Evolutionary conservation across 306 rosid species (phyloP), one percentile per base, ranked within the genome.

Genomic region (Lagenaria siceraria): DNA sequence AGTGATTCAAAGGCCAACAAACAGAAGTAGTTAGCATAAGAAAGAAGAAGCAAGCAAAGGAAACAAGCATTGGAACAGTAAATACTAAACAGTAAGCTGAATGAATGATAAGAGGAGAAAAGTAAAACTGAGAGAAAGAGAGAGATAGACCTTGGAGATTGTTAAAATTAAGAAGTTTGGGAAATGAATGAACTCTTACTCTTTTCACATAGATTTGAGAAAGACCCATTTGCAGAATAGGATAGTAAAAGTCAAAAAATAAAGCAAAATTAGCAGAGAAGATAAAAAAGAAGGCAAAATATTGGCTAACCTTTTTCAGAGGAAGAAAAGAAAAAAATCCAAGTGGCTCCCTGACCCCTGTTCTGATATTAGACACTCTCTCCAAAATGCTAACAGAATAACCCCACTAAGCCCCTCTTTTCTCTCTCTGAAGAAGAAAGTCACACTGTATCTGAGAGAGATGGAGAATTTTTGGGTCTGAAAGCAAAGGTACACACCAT

Each of bases 391-490:
- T 36, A 40, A 63, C 58, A 75, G 36, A 78, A 72, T 48, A 33
- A 53, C 33, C 74, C 79, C 75, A 79, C 36, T 58, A 29, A 27
- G 66, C 68, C 60, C 42, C 14, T 9, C 36, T 7, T 46, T 43
- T 54, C 76, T 56, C 78, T 81, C 75, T 66, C 77, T 58, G 4
- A 19, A 76, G 55, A 58, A 63, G 75, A 84, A 82, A 77, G 24
- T 80, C 76, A 24, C 76, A 61, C 74, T 48, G 62, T 64, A 56
- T 62, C 82, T 83, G 84, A 87, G 91, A 77, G 82, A 70, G 81
- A 78, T 79, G 83, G 80, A 76, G 83, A 75, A 82, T 80, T 63
- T 87, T 76, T 55, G 82, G 87, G 91, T 86, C 80, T 77, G 87
- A 84, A 78, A 53, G 70, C 55, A 78, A 80, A 83, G 87, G 87